Evolutionary conservation across 768 basidiomycete species (phyloP).

Genomic region (Auricularia heimuer): DNA sequence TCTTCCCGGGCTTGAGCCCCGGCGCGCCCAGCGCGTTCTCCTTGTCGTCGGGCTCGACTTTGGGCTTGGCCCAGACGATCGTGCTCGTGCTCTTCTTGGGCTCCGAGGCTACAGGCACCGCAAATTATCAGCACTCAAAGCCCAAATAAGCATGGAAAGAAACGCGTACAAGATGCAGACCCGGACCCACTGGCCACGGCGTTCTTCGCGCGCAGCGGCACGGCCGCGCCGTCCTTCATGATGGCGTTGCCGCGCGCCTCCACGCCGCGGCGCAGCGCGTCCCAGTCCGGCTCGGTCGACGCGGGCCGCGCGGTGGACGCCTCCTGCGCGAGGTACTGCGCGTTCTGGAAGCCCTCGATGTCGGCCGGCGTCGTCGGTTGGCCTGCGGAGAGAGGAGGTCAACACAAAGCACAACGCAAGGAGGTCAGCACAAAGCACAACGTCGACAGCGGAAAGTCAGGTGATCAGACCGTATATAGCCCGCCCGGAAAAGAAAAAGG

Average conservation of each 20-base stretch:
- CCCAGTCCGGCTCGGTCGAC: background rate
- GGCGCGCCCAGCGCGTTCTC: background rate
- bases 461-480: no score
- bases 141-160: background rate
- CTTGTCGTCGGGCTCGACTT: background rate
- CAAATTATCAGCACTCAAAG: no score
- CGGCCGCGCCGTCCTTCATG: background rate
- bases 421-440: background rate
- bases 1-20: background rate
- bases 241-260: background rate
- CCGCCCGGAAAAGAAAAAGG: no score
- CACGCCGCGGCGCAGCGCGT: background rate
- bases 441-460: background rate
- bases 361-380: background rate
- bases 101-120: no score
- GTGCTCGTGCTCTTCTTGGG: no score
- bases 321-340: background rate
- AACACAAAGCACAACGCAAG: background rate
- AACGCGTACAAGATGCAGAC: background rate
- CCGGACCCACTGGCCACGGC: background rate
- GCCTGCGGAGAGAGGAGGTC: background rate
- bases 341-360: background rate
- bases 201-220: background rate
- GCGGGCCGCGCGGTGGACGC: background rate
- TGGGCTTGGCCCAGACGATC: no score